phyloP scores from a whole-genome alignment of 2,329 filamentous ascomycete genomes.

The Pyrenochaeta sp. region DNA sequence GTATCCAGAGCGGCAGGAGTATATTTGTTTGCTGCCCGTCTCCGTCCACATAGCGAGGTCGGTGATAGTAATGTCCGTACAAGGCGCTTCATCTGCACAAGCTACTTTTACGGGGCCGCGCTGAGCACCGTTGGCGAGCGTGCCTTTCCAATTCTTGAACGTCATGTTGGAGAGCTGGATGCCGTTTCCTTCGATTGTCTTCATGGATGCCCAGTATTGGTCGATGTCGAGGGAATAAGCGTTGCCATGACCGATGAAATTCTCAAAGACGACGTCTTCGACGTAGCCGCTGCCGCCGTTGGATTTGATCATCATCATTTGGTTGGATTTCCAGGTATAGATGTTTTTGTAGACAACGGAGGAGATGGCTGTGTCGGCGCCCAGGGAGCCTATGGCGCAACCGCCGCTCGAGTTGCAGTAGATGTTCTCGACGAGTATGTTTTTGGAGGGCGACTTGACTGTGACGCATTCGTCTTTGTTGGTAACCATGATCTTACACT shows the following conservation, averaged over 20 bases:
- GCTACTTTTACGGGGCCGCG: constrained; percentile 64
- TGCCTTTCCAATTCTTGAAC: constrained; percentile 66
- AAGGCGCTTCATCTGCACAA: constrained; percentile 62
- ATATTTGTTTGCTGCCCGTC: constrained; percentile 50
- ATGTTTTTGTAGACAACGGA: constrained; percentile 64
- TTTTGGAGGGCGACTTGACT: constrained; percentile 59
- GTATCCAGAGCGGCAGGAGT: constrained; percentile 61
- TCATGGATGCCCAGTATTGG: constrained; percentile 61
- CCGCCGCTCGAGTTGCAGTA: constrained; percentile 71
- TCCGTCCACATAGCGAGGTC: constrained; percentile 65
- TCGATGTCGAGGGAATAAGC: constrained; percentile 67
- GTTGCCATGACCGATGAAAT: constrained; percentile 68
- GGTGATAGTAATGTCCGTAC: constrained; percentile 60
- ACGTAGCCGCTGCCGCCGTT: constrained; percentile 66
- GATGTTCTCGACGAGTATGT: constrained; percentile 67
- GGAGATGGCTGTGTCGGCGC: constrained; percentile 59
- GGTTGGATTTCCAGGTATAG: constrained; percentile 67
- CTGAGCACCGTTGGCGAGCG: constrained; percentile 57
- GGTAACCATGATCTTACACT: constrained; percentile 60
- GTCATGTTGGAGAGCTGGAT: constrained; percentile 63
- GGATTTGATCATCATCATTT: constrained; percentile 71
- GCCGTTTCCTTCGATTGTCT: constrained; percentile 56
- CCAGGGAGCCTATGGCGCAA: constrained; percentile 66
- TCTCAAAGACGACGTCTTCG: constrained; percentile 61
- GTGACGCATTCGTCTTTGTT: constrained; percentile 71